These are phyloP conservation scores for Rhizopogon hawkerae DNA, from an alignment of 1,284 basidiomycete species.

Conservation along the genomic window DNA sequence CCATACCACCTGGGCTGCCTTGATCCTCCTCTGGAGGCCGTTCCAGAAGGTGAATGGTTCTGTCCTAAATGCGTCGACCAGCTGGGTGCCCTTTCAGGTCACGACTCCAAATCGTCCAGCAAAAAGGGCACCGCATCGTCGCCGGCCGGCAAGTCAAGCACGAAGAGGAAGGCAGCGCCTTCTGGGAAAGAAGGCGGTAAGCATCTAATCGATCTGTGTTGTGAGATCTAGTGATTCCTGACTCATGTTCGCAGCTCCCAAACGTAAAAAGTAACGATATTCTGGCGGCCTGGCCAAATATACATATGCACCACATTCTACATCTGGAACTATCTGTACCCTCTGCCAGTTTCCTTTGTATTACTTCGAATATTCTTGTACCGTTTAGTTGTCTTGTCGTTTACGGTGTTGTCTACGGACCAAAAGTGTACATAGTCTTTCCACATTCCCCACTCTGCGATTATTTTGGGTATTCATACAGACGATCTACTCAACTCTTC, in stretches of 20 bases:
- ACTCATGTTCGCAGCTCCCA: conserved; percentile 13
- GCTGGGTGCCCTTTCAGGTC: conserved; percentile 19
- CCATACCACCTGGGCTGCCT: conserved; percentile 85
- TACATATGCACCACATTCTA: background rate
- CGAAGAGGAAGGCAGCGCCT: conserved; percentile 21
- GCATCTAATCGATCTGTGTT: background rate
- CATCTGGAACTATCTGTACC: background rate
- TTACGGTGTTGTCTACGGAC: background rate
- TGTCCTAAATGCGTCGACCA: conserved; percentile 56
- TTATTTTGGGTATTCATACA: background rate
- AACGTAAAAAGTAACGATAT: conserved; percentile 21
- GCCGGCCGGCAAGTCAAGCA: conserved; percentile 13
- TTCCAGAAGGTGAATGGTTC: conserved; percentile 93
- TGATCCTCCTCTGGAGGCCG: conserved; percentile 60
- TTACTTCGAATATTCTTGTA: background rate
- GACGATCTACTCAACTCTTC: background rate
- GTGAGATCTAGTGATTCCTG: background rate
- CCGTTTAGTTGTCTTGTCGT: background rate
- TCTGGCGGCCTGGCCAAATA: background rate
- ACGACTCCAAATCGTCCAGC: conserved; percentile 9
- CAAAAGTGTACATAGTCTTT: background rate
- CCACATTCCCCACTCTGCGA: background rate
- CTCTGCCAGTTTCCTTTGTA: background rate
- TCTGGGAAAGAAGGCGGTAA: conserved; percentile 18
- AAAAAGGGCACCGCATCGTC: conserved; percentile 1